Evolutionary conservation across 2,329 filamentous ascomycete species (phyloP), one percentile per base, ranked within the genome.

Genomic region (Alternaria viburni): DNA sequence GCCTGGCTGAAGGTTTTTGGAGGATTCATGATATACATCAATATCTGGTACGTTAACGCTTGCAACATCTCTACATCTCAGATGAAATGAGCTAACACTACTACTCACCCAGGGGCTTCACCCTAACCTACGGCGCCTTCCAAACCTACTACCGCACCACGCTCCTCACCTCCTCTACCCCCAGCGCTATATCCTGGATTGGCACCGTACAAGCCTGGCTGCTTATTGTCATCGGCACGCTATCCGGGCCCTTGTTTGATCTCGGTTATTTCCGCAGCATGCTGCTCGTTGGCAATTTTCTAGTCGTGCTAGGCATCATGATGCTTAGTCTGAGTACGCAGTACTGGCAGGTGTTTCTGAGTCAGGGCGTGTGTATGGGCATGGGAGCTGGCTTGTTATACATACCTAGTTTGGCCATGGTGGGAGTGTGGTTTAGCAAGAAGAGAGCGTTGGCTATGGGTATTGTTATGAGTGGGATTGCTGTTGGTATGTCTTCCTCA

Each of bases 261-360:
- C 66, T 79, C 10, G 82, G 82, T 3, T 83, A 82, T 58, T 83
- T 83, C 69, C 76, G 80, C 1, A 73, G 88, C 2, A 69, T 88
- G 28, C 65, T 78, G 50, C 62, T 74, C 58, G 64, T 70, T 3
- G 88, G 88, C 15, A 85, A 84, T 2, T 86, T 64, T 74, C 81
- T 80, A 2, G 83, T 88, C 46, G 84, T 90, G 5, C 85, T 90
- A 57, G 86, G 87, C 4, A 76, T 90, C 11, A 89, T 90, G 86
- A 89, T 89, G 87, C 81, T 87, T 1, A 86, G 83, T 21, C 73
- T 90, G 66, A 88, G 80, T 50, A 85, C 80, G 4, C 68, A 83
- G 55, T 87, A 86, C 67, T 87, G 85, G 73, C 85, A 87, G 61
- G 83, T 86, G 57, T 77, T 87, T 45, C 81, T 88, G 4, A 80